These are phyloP conservation scores for Asterophora lycoperdoides DNA, from an alignment of 768 basidiomycete species.

Conservation along the genomic window DNA sequence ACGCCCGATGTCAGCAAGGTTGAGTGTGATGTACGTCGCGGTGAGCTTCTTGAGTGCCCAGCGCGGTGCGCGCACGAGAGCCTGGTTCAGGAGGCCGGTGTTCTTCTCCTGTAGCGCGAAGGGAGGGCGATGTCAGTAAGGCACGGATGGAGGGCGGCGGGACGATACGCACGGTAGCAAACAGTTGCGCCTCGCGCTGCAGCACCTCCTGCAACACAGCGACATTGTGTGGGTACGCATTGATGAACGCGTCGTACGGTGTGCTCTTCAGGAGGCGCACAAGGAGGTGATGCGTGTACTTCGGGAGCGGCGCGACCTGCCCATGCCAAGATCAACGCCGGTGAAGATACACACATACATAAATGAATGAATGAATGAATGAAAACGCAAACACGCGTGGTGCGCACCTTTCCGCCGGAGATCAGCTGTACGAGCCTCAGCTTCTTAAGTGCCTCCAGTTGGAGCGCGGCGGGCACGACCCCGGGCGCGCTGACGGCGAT, in stretches of 20 bases:
- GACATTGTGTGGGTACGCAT: conserved; percentile 58
- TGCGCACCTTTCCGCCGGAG: conserved; percentile 61
- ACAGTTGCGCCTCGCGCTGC: conserved; percentile 52
- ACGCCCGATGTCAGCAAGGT: conserved; percentile 65
- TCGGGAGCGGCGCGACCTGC: conserved; percentile 55
- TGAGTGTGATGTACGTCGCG: conserved; percentile 76
- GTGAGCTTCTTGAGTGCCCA: conserved; percentile 81
- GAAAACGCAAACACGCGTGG: too few relatives aligned
- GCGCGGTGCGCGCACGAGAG: conserved; percentile 63
- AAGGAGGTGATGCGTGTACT: conserved; percentile 64
- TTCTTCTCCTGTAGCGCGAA: conserved; percentile 56
- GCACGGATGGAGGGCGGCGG: not conserved
- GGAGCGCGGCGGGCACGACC: conserved; percentile 56
- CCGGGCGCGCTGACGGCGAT: conserved; percentile 67
- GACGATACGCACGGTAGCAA: conserved; percentile 42
- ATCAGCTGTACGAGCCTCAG: conserved; percentile 76
- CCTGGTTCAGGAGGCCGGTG: conserved; percentile 63
- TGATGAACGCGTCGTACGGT: conserved; percentile 60
- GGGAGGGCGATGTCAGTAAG: not conserved
- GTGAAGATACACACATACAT: too few relatives aligned
- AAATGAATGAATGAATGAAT: too few relatives aligned
- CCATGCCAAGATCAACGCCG: not conserved
- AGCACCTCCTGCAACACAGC: conserved; percentile 41
- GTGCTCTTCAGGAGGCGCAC: conserved; percentile 60
- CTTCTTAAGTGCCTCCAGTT: conserved; percentile 87